Base-by-base conservation (phyloP, 2,329 filamentous ascomycete species). In the Coleophoma cylindrospora region DNA sequence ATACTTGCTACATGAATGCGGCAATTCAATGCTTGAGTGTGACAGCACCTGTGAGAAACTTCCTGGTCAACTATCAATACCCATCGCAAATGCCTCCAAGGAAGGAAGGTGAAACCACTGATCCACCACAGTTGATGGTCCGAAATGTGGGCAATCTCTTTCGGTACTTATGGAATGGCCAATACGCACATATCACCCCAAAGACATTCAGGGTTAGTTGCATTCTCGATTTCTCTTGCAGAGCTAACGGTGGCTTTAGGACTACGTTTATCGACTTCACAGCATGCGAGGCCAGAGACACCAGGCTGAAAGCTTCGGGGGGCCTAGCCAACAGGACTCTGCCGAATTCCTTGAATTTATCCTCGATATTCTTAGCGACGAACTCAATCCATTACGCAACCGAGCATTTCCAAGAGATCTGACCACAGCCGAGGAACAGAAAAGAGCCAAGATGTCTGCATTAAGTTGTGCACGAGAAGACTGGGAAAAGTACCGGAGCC, bases 1-100 rank as follows among this genome's bases (percentile, higher is more conserved):
- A 87, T 43, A 91, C 87, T 57, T 96, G 92, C 66, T 96, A 96
- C 64, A 91, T 94, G 75, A 96, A 96, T 67, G 86, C 89, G n/a
- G 85, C 86, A 0, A 74, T 97, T 22, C 92, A 97, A 67, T 87
- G 87, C 53, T 72, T 96, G 15, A 87, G 88, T 51, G 86, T 84
- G 2, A 92, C 91, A 1, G 64, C 80, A 63, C 69, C 81, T 70
- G 77, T 96, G 77, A 72, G 80, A 69, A 65, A 83, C 70, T 72
- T 86, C 72, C 63, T 86, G 64, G 62, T 89, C 69, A 69, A 79
- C 64, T 59, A 73, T 64, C 61, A 78, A 68, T 76, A 80, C 86
- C 58, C 81, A 74, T 57, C 81, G 73, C 62, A 75, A 71, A 62
- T 80, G 74, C 81, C 83, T 77, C 68, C 89, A 62, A 63, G 80